These are phyloP conservation scores for Boletus huronensis DNA, from an alignment of 768 basidiomycete genomes.

Conservation along the genomic window DNA sequence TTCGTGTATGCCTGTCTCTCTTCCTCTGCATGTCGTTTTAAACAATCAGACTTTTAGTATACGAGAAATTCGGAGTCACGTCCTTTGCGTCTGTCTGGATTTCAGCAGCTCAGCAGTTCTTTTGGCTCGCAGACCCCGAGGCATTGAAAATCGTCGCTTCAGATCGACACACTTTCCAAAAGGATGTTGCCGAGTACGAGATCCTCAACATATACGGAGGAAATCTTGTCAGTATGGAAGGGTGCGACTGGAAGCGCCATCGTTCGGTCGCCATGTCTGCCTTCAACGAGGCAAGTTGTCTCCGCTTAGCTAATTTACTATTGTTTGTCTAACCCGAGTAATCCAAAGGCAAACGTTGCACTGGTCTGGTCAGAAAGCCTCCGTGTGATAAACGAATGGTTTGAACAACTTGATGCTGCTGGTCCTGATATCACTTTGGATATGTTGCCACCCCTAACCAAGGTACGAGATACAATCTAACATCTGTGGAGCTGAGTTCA, in stretches of 20 bases:
- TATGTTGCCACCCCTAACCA: slow-evolving; percentile 4
- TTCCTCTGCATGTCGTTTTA: too few relatives aligned
- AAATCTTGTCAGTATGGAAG: slow-evolving; percentile 43
- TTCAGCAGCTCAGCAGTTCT: slow-evolving; percentile 28
- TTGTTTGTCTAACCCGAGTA: background rate
- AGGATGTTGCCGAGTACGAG: slow-evolving; percentile 40
- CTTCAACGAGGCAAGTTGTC: slow-evolving; percentile 42
- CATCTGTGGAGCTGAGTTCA: background rate
- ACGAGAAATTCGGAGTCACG: slow-evolving; percentile 39
- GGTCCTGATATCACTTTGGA: slow-evolving; percentile 22
- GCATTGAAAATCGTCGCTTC: slow-evolving; percentile 36
- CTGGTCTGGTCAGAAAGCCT: slow-evolving; percentile 48
- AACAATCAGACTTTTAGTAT: slow-evolving; percentile 26
- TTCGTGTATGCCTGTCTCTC: slow-evolving; percentile 27
- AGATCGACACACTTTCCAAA: slow-evolving; percentile 37
- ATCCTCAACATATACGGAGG: slow-evolving; percentile 44
- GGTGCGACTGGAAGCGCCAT: slow-evolving; percentile 47
- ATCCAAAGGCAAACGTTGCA: slow-evolving; percentile 40
- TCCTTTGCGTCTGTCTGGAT: slow-evolving; percentile 36
- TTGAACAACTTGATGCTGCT: slow-evolving; percentile 33
- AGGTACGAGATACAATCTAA: slow-evolving; percentile 9
- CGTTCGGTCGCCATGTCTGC: slow-evolving; percentile 44
- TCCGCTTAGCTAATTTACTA: background rate
- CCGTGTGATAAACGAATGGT: slow-evolving; percentile 41
- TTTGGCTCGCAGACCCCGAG: slow-evolving; percentile 45